phyloP scores from a whole-genome alignment of 176 grass and related monocot species.

The Poa annua region DNA sequence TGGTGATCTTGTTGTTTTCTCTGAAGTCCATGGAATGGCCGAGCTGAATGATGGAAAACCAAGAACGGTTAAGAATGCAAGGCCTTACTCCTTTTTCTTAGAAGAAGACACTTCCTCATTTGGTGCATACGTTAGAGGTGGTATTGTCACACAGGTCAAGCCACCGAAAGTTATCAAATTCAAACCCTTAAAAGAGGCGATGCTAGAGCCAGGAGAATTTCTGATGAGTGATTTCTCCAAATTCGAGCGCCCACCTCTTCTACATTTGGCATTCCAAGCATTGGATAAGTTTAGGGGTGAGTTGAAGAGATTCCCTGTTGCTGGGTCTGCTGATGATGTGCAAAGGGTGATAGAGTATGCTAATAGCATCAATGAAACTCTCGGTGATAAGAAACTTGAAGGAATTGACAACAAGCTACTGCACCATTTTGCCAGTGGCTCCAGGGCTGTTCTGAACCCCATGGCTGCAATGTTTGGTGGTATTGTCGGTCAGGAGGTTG shows the following conservation, averaged over 20 bases:
- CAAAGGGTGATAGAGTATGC: conserved; percentile 66
- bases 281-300: conserved; percentile 83
- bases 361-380: conserved; percentile 62
- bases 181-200: conserved; percentile 80
- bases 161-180: conserved; percentile 82
- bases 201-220: conserved; percentile 88
- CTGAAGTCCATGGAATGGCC: conserved; percentile 87
- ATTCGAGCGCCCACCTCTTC: conserved; percentile 74
- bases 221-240: conserved; percentile 95
- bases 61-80: conserved; percentile 79
- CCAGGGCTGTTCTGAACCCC: conserved; percentile 83
- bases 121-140: conserved; percentile 71
- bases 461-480: conserved; percentile 96
- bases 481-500: conserved; percentile 90
- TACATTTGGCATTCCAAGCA: conserved; percentile 93
- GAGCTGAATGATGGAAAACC: conserved; percentile 93
- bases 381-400: conserved; percentile 68
- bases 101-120: conserved; percentile 89
- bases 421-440: conserved; percentile 74
- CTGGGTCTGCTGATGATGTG: conserved; percentile 72
- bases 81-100: conserved; percentile 80
- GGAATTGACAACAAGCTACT: conserved; percentile 78
- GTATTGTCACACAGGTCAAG: conserved; percentile 92
- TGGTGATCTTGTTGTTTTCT: conserved; percentile 84
- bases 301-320: conserved; percentile 61